Evolutionary conservation across 2,329 filamentous ascomycete species (phyloP), one percentile per base, ranked within the genome.

Genomic region (Cladorrhinum sp.): DNA sequence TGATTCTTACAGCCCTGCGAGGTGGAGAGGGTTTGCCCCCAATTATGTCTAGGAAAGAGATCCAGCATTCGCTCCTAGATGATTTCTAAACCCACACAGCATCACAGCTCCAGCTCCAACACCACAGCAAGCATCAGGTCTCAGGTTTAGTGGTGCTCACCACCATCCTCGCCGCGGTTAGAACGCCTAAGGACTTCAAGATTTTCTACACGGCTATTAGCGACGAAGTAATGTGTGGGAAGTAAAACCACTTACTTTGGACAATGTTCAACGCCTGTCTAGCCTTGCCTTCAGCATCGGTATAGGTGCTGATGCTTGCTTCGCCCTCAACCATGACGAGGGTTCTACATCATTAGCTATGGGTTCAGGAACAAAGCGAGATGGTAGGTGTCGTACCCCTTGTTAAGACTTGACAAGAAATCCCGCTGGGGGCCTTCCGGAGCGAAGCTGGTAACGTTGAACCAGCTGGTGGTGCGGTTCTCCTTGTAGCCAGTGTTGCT

Each of bases 251-350:
- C 90, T 71, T 86, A 96, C 94, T 88, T 79, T 96, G 92, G 55
- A 89, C 75, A 69, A 98, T 80, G 75, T 80, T 93, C 71, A 97
- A 74, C 55, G 78, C 72, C 58, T 76, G 84, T 67, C 80, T 81
- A 69, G 79, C 84, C 75, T 88, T 88, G 73, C 91, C 91, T 52
- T 95, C 89, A 60, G 79, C 73, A 68, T 89, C 87, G 67, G 89
- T 83, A 73, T 86, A 94, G 50, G 75, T 79, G 68, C 77, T 81
- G 78, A 94, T 86, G 66, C 78, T 79, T 64, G 88, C 89, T 64
- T 97, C 91, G 50, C 90, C 93, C 75, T 98, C 94, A 55, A 98
- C 80, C 71, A 86, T 92, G 64, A 99, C 82, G 55, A 92, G 79
- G 14, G 91, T 83, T 63, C 93, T 96, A 69, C 26, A 39, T 57